Conservation (phyloP, 768 basidiomycete species). For the Ramaria sp. region DNA sequence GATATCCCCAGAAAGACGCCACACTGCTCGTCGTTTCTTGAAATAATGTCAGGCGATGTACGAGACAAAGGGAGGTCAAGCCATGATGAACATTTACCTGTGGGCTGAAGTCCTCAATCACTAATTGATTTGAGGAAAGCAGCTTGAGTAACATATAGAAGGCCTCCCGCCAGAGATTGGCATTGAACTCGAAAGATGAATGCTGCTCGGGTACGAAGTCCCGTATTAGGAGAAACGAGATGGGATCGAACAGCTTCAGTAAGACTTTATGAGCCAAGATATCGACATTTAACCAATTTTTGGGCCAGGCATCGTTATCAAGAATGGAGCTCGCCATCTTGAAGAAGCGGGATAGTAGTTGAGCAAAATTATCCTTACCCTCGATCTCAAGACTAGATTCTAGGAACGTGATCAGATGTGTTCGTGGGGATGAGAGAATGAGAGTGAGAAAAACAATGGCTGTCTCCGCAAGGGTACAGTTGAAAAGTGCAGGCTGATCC, state of each 20-base stretch:
- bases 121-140: slow-evolving; percentile 80
- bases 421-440: slow-evolving; percentile 67
- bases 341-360: slow-evolving; percentile 69
- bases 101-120: slow-evolving; percentile 91
- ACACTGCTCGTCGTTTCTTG: slow-evolving; percentile 89
- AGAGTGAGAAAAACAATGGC: slow-evolving; percentile 79
- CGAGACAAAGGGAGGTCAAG: background rate
- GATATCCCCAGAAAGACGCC: slow-evolving; percentile 93
- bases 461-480: slow-evolving; percentile 73
- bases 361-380: slow-evolving; percentile 67
- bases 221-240: slow-evolving; percentile 64
- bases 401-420: slow-evolving; percentile 68
- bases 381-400: slow-evolving; percentile 81
- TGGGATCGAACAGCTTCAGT: slow-evolving; percentile 79
- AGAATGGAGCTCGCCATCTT: slow-evolving; percentile 72
- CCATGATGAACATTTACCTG: slow-evolving; percentile 40
- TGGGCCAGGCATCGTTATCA: slow-evolving; percentile 80
- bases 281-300: slow-evolving; percentile 85
- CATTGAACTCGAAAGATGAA: slow-evolving; percentile 58
- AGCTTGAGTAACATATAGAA: slow-evolving; percentile 77
- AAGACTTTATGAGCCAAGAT: slow-evolving; percentile 81
- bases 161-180: slow-evolving; percentile 69
- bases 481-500: slow-evolving; percentile 47
- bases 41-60: slow-evolving; percentile 2
- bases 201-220: slow-evolving; percentile 70